phyloP scores from a whole-genome alignment of 2,329 filamentous ascomycete species.

The Trichoderma asperellum region DNA sequence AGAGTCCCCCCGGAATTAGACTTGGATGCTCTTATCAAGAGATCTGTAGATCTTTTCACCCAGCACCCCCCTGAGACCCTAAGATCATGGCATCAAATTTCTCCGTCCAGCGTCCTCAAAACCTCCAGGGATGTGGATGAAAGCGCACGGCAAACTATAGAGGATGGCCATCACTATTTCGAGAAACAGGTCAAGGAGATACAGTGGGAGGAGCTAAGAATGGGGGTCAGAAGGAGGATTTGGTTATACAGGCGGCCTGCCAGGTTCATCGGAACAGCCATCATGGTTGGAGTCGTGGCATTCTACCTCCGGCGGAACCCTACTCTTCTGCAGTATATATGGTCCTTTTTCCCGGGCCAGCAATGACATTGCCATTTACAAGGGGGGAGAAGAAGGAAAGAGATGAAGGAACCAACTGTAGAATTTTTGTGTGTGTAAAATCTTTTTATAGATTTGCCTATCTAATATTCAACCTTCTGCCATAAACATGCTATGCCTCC shows the following conservation, averaged over 20 bases:
- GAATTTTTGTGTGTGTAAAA: background rate
- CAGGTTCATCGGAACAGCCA: constrained; percentile 63
- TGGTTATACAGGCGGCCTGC: constrained; percentile 70
- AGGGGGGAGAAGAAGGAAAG: background rate
- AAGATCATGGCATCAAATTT: constrained; percentile 72
- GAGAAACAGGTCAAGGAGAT: constrained; percentile 73
- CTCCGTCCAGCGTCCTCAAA: constrained; percentile 79
- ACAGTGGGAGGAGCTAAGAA: constrained; percentile 60
- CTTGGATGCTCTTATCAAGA: constrained; percentile 74
- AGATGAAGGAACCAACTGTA: background rate
- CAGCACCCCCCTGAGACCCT: constrained; percentile 73
- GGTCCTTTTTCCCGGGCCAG: constrained; percentile 35
- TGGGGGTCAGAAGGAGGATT: constrained; percentile 44
- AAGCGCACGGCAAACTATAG: constrained; percentile 59
- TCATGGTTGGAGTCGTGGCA: constrained; percentile 70
- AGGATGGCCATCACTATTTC: constrained; percentile 71
- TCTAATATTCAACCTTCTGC: constrained; percentile 27
- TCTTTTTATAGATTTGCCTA: background rate
- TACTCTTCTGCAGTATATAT: constrained; percentile 36
- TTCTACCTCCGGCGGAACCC: constrained; percentile 65
- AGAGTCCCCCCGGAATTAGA: constrained; percentile 83
- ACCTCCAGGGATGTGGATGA: constrained; percentile 65
- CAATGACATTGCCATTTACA: background rate
- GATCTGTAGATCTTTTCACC: constrained; percentile 66
- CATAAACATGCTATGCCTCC: constrained; percentile 14